Evolutionary conservation across 225 moss, liverwort and hornwort genomes (phyloP).

Genomic region (Pseudoscleropodium purum): DNA sequence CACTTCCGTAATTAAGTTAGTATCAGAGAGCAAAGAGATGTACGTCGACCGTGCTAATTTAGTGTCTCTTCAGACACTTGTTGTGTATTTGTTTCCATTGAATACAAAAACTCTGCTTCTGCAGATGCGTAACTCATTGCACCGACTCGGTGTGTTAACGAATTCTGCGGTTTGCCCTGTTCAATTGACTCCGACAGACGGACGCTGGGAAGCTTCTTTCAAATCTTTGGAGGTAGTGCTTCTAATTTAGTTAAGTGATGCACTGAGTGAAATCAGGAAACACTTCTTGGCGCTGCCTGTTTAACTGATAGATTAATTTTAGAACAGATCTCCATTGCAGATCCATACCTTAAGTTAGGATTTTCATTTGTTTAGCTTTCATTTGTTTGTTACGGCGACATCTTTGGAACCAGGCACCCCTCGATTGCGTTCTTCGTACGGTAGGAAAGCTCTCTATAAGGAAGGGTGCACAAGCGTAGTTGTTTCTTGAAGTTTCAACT

Average conservation of each 20-base stretch:
- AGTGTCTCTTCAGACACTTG: not conserved
- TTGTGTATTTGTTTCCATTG: not conserved
- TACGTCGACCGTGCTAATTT: too few relatives aligned
- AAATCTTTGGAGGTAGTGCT: not conserved
- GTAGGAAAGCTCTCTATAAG: too few relatives aligned
- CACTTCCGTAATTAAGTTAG: not conserved
- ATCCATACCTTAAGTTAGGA: not conserved
- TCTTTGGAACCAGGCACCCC: too few relatives aligned
- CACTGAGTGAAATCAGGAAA: too few relatives aligned
- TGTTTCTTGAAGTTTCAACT: too few relatives aligned
- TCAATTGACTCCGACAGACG: too few relatives aligned
- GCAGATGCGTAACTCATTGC: not conserved
- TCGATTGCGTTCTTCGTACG: too few relatives aligned
- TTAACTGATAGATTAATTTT: too few relatives aligned
- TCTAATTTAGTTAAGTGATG: too few relatives aligned
- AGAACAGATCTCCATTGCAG: not conserved
- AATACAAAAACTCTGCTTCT: not conserved
- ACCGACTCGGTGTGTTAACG: not conserved
- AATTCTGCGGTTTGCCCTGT: not conserved
- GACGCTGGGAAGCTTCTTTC: not conserved
- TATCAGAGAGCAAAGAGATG: not conserved
- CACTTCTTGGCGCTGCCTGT: not conserved
- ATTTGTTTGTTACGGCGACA: too few relatives aligned
- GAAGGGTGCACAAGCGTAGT: too few relatives aligned
- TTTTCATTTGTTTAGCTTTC: too few relatives aligned